These are phyloP conservation scores for Berkeleyomyces rouxiae DNA, from an alignment of 2,329 filamentous ascomycete species.

Conservation along the genomic window DNA sequence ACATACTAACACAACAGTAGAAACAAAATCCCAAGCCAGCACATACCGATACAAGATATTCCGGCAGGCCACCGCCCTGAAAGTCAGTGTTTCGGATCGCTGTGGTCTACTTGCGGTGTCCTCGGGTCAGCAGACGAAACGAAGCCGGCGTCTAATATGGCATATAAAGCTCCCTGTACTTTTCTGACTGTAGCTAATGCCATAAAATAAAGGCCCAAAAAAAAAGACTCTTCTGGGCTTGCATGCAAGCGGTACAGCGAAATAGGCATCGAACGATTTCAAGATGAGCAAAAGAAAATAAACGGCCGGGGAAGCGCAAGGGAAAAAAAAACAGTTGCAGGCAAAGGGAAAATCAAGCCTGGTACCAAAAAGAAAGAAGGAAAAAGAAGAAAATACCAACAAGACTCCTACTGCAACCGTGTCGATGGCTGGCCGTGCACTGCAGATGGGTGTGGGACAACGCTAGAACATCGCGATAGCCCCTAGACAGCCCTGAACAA, in stretches of 20 bases:
- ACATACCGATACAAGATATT: too few species aligned
- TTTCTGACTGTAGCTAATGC: neutral
- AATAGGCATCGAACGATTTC: conserved; percentile 2
- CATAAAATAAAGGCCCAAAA: neutral
- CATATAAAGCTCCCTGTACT: neutral
- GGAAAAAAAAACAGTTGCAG: neutral
- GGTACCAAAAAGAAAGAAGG: neutral
- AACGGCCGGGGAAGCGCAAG: neutral
- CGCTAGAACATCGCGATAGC: neutral
- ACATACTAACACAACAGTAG: too few species aligned
- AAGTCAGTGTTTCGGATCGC: too few species aligned
- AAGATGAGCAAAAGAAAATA: neutral
- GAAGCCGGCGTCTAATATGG: neutral
- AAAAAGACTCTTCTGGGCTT: conserved; percentile 1
- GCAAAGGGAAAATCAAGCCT: neutral
- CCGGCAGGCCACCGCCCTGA: too few species aligned
- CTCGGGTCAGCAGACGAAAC: neutral
- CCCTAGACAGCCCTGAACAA: too few species aligned
- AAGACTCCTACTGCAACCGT: neutral
- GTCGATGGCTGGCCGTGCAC: neutral
- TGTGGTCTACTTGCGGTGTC: too few species aligned
- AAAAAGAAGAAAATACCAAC: neutral
- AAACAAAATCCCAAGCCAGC: too few species aligned
- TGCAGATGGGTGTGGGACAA: neutral
- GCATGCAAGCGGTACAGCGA: conserved; percentile 1